Percentiles rank a stretch among this genome's conserved stretches.
Conservation (phyloP, 192 early-diverging fungal genomes). For the Obelidium mucronatum region DNA sequence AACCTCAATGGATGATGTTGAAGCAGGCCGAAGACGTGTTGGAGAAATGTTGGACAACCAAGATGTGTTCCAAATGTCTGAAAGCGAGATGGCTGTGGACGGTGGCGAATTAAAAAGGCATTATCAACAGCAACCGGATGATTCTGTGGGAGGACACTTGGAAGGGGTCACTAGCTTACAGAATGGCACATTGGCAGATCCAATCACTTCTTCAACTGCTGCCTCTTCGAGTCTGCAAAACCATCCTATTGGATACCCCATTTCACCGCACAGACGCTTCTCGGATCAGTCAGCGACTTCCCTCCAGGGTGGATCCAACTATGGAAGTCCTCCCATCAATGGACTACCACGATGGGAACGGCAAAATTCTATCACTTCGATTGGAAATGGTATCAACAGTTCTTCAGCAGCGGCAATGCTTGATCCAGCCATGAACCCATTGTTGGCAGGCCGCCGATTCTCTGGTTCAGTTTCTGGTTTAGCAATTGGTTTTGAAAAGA, state of each 20-base stretch:
- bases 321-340: slow-evolving; percentile 10
- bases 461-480: slow-evolving; percentile 11
- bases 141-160: not conserved
- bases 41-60: slow-evolving; percentile 18
- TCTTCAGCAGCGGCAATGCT: not conserved
- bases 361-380: slow-evolving; percentile 14
- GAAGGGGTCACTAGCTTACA: not conserved
- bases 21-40: slow-evolving; percentile 8
- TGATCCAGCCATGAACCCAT: not conserved
- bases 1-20: slow-evolving; percentile 14
- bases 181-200: slow-evolving; percentile 7
- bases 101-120: not conserved
- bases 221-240: slow-evolving; percentile 18
- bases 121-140: not conserved
- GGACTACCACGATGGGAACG: slow-evolving; percentile 25
- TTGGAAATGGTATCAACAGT: not conserved
- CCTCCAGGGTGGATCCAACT: slow-evolving; percentile 2
- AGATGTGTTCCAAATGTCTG: slow-evolving; percentile 21
- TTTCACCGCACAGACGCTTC: slow-evolving; percentile 22
- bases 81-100: slow-evolving; percentile 4
- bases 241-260: not conserved
- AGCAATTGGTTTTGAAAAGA: slow-evolving; percentile 26
- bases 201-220: slow-evolving; percentile 21
- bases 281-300: slow-evolving; percentile 8
- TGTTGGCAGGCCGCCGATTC: slow-evolving; percentile 1